Evolutionary conservation across 73 alveolate genomes (phyloP).

Genomic region (Effrenium voratum): DNA sequence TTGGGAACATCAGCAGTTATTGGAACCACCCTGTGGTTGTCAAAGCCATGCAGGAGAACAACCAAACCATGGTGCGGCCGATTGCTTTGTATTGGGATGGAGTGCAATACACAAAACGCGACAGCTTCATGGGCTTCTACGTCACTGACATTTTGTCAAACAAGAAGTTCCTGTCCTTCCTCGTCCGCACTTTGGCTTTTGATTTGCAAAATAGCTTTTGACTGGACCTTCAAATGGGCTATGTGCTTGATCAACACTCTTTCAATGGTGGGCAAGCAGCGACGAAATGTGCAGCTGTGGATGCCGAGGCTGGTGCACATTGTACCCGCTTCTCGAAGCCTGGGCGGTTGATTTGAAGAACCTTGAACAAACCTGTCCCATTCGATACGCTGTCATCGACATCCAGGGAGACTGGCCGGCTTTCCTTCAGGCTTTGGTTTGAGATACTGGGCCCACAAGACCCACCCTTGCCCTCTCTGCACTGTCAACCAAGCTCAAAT

Average conservation of each 20-base stretch:
- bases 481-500: not conserved
- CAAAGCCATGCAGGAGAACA: not conserved
- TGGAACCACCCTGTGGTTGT: not conserved
- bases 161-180: conserved; percentile 13
- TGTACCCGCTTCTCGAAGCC: not conserved
- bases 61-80: not conserved
- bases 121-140: conserved; percentile 8
- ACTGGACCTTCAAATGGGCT: too few species aligned
- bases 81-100: conserved; percentile 3
- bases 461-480: conserved; percentile 31
- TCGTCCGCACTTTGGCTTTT: not conserved
- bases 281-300: conserved; percentile 65
- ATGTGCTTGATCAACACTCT: too few species aligned
- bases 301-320: conserved; percentile 65
- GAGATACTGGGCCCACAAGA: conserved; percentile 15
- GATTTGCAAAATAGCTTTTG: too few species aligned
- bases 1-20: not conserved
- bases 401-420: conserved; percentile 71
- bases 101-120: not conserved
- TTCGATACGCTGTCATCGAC: not conserved
- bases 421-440: not conserved
- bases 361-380: not conserved
- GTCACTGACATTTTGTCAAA: not conserved
- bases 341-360: not conserved
- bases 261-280: conserved; percentile 8